A percentile compares a stretch with the other conserved stretches of the same genome.
phyloP scores from a whole-genome alignment of 2,329 filamentous ascomycete genomes.

The Cercospora sp. region DNA sequence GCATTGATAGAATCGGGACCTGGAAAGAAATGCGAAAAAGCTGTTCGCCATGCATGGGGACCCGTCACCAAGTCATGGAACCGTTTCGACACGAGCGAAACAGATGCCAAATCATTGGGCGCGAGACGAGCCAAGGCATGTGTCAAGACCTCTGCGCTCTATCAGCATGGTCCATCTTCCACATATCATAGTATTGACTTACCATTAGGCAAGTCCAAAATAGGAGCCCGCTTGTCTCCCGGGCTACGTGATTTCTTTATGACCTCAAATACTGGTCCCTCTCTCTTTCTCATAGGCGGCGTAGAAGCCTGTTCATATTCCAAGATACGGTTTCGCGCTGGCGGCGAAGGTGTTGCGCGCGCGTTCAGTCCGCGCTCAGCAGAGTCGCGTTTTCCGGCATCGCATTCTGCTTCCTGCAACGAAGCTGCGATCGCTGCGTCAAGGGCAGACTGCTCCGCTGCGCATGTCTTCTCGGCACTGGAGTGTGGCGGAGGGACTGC shows the following conservation, averaged over 20 bases:
- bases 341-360: conserved; percentile 38
- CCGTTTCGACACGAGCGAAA: conserved; percentile 82
- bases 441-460: conserved; percentile 31
- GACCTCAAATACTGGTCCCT: conserved; percentile 55
- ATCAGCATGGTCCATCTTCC: conserved; percentile 24
- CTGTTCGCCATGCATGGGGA: conserved; percentile 89
- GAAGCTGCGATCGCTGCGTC: conserved; percentile 34
- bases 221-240: conserved; percentile 49
- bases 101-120: conserved; percentile 76
- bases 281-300: conserved; percentile 42
- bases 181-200: conserved; percentile 33
- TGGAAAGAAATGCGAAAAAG: conserved; percentile 87
- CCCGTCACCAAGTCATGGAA: conserved; percentile 87
- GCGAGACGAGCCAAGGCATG: conserved; percentile 89
- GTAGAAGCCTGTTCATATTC: conserved; percentile 55
- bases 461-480: conserved; percentile 30
- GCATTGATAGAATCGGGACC: conserved; percentile 62
- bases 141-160: conserved; percentile 75
- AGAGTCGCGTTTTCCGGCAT: conserved; percentile 9
- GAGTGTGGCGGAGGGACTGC: conserved; percentile 46
- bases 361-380: conserved; percentile 33
- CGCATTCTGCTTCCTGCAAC: conserved; percentile 25
- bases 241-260: conserved; percentile 50
- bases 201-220: conserved; percentile 79
- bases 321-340: conserved; percentile 53